Evolutionary conservation across 345 rosid species (phyloP).

Genomic region (Trapa incisa): DNA sequence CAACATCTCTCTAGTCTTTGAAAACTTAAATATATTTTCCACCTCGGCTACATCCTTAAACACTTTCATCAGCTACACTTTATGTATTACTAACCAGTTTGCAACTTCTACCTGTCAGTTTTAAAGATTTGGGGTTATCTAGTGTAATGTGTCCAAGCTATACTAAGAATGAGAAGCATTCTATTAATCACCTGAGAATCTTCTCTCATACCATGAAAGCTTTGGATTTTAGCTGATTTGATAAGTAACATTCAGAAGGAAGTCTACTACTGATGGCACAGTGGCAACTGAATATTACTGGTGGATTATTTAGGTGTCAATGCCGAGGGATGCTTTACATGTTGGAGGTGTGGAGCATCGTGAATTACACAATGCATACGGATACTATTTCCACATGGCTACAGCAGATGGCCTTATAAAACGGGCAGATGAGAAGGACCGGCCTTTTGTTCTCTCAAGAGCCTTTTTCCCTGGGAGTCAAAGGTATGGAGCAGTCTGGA

Average conservation of each 20-base stretch:
- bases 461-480: constrained; percentile 96
- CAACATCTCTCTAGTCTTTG: too few species aligned
- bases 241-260: not conserved
- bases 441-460: constrained; percentile 96
- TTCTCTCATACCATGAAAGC: not conserved
- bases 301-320: constrained; percentile 43
- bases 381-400: constrained; percentile 94
- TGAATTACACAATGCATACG: constrained; percentile 89
- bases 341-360: constrained; percentile 74
- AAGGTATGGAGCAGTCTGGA: constrained; percentile 95
- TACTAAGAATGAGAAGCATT: too few species aligned
- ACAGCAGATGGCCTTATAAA: constrained; percentile 88
- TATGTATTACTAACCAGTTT: too few species aligned
- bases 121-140: too few species aligned
- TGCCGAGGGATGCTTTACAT: constrained; percentile 98
- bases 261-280: not conserved
- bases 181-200: not conserved
- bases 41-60: too few species aligned
- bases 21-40: too few species aligned
- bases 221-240: not conserved
- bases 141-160: too few species aligned
- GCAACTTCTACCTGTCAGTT: too few species aligned
- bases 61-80: too few species aligned
- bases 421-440: constrained; percentile 79
- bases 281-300: not conserved